These are phyloP conservation scores for Puccinia coronata DNA, from an alignment of 1,284 basidiomycete genomes.

Conservation along the genomic window DNA sequence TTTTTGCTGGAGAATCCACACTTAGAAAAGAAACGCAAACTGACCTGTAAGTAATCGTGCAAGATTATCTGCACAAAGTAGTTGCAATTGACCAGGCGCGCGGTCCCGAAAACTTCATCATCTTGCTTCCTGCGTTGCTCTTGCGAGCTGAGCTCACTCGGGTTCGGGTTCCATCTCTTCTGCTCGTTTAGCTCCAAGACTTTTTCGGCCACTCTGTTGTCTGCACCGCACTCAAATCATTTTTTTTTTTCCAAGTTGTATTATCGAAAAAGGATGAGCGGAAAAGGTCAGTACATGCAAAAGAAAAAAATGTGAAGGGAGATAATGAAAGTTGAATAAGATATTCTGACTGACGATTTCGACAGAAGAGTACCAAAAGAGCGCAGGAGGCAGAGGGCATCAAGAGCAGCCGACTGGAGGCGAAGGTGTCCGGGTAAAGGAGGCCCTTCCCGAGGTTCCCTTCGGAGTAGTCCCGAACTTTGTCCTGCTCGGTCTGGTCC, in stretches of 20 bases:
- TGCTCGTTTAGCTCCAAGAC: constrained; percentile 40
- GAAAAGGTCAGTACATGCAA: not conserved
- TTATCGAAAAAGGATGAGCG: not conserved
- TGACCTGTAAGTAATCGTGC: constrained; percentile 28
- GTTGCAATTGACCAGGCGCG: constrained; percentile 73
- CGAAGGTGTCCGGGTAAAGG: constrained; percentile 47
- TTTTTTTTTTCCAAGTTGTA: not conserved
- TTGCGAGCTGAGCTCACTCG: constrained; percentile 58
- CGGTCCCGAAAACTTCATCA: constrained; percentile 73
- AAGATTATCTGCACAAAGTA: constrained; percentile 62
- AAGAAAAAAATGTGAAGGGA: not conserved
- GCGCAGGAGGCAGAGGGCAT: constrained; percentile 47
- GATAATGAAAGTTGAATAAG: not conserved
- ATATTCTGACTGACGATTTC: constrained; percentile 38
- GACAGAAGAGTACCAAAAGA: constrained; percentile 40
- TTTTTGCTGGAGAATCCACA: too few relatives aligned
- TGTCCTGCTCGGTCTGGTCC: constrained; percentile 23
- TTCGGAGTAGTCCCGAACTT: constrained; percentile 23
- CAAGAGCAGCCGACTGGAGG: constrained; percentile 40
- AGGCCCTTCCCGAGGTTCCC: constrained; percentile 37
- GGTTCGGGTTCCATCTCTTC: constrained; percentile 22
- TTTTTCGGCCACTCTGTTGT: constrained; percentile 42
- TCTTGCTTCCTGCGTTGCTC: constrained; percentile 60
- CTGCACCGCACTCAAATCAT: not conserved
- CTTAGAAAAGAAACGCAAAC: constrained; percentile 6